phyloP scores from a whole-genome alignment of 345 rosid genomes.

The Camelina laxa region DNA sequence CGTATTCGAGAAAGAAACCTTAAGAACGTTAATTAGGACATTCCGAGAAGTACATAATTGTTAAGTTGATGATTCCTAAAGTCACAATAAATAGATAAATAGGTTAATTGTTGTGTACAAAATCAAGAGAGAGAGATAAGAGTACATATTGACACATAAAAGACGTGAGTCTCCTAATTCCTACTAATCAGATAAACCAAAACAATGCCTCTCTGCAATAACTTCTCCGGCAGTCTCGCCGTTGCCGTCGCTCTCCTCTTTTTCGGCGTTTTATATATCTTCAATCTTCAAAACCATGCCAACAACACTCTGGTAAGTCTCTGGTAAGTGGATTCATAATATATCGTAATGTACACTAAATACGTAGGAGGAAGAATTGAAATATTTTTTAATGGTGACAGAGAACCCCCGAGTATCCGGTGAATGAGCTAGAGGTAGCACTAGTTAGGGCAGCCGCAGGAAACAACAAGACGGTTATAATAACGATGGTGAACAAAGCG shows the following conservation, averaged over 20 bases:
- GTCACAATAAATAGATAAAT: not conserved
- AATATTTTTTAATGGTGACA: not conserved
- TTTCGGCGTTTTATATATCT: conserved; percentile 45
- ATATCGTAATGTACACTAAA: not conserved
- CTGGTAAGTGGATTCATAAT: conserved; percentile 39
- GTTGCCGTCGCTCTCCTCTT: conserved; percentile 45
- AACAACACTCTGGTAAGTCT: conserved; percentile 42
- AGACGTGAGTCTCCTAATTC: conserved; percentile 23
- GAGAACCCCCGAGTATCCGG: conserved; percentile 24
- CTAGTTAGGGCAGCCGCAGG: conserved; percentile 59
- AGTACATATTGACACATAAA: not conserved
- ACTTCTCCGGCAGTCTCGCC: conserved; percentile 20
- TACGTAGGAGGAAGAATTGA: conserved; percentile 27
- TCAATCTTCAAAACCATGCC: not conserved
- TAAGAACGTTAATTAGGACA: not conserved
- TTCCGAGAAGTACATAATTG: not conserved
- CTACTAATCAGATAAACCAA: conserved; percentile 21
- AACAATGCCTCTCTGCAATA: conserved; percentile 44
- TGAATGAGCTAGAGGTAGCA: conserved; percentile 55
- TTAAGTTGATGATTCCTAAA: too few relatives aligned
- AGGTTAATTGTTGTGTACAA: not conserved
- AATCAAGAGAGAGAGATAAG: not conserved
- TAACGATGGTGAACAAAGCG: conserved; percentile 67
- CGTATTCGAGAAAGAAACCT: not conserved
- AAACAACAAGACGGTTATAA: conserved; percentile 66